Base-by-base conservation (phyloP, 306 rosid species). In the Inga oerstediana region DNA sequence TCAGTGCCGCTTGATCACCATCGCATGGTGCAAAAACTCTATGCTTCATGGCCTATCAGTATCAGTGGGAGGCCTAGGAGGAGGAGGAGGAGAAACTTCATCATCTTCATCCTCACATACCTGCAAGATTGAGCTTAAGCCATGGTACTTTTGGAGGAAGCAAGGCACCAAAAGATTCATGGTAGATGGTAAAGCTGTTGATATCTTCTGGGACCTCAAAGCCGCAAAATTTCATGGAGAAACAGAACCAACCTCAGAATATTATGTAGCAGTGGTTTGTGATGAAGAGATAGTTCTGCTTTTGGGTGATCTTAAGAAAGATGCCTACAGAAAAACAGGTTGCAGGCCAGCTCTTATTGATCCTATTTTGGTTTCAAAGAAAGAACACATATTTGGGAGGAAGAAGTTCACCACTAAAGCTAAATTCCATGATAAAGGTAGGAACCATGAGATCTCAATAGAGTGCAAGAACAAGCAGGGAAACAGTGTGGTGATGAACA, bases 121-220 rank as follows among this genome's bases (percentile, higher is more conserved):
- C 74, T 93, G 98, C 87, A 95, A 93, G 86, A 87, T 95, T 32
- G 96, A 95, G 92, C 91, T 95, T 44, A 95, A 95, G 34, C 97
- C 99, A 35, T 95, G 99, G 99, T 89, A 91, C 84, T 95, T 95
- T 72, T 93, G 98, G 98, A 92, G 94, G 75, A 95, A 92, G 82
- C 93, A 91, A 77, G 99, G 99, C 27, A 89, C 97, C 17, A 95
- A 92, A 84, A 87, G 91, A 4, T 89, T 95, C 81, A 74, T 51
- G 12, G 87, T 93, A 4, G 97, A 95, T 46, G 94, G 93, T 0
- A 88, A 78, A 76, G 48, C 82, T 15, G 91, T 95, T 10, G 88
- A 88, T 52, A 83, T 95, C 16, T 92, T 88, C 65, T 95, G 99
- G 99, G 98, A 95, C 88, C 91, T 95, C 4, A 92, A 89, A 65